Evolutionary conservation across 257 asterid genomes (phyloP).

Genomic region (Ophiorrhiza pumila): DNA sequence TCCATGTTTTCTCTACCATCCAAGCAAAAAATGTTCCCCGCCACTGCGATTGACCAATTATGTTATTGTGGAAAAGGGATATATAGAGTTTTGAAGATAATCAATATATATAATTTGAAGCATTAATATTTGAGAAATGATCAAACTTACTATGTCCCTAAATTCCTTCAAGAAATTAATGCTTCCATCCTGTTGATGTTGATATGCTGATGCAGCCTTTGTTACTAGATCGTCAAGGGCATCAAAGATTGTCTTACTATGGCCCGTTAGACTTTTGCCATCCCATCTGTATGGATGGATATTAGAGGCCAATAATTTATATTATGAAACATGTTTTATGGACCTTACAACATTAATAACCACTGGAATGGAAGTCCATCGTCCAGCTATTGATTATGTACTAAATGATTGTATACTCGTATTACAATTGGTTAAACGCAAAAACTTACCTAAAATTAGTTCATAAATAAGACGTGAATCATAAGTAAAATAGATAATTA

Average conservation of each 20-base stretch:
- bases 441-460: no score
- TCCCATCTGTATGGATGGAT: conserved; percentile 54
- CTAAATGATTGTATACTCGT: no score
- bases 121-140: neutral
- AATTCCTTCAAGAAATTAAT: conserved; percentile 21
- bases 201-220: conserved; percentile 23
- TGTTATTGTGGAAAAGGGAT: no score
- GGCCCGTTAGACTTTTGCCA: conserved; percentile 42
- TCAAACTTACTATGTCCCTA: conserved; percentile 40
- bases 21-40: conserved; percentile 48
- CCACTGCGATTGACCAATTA: conserved; percentile 38
- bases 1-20: conserved; percentile 66
- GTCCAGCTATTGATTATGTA: no score
- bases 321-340: no score
- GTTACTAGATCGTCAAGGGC: conserved; percentile 52
- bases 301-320: neutral
- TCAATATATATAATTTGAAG: no score
- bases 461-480: no score
- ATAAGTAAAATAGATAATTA: no score
- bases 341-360: no score
- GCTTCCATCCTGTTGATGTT: conserved; percentile 24
- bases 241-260: conserved; percentile 50
- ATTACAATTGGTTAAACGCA: no score
- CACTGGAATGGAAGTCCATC: no score
- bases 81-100: no score